Percentiles rank a stretch among this genome's conserved stretches.
These are phyloP conservation scores for Fusarium cicatricum DNA, from an alignment of 2,329 filamentous ascomycete genomes.

Conservation along the genomic window DNA sequence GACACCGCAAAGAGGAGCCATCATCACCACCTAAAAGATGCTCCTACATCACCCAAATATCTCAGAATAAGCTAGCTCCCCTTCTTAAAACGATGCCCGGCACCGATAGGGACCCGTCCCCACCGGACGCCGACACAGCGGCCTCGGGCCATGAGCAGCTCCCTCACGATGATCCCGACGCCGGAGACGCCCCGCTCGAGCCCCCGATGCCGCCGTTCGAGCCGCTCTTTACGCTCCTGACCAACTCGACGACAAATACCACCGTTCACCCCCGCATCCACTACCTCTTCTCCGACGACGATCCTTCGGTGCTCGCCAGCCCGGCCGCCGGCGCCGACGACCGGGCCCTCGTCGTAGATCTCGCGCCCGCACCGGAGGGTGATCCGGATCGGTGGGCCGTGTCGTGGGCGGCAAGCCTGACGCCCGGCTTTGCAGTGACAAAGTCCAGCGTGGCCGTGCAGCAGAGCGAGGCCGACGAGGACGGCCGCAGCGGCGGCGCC, in stretches of 20 bases:
- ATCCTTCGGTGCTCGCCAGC: conserved; percentile 75
- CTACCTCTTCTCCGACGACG: conserved; percentile 94
- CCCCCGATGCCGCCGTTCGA: conserved; percentile 62
- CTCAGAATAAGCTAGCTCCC: background rate
- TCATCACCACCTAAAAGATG: conserved; percentile 33
- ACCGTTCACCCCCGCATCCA: conserved; percentile 87
- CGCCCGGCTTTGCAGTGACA: conserved; percentile 73
- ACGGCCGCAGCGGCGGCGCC: conserved; percentile 40
- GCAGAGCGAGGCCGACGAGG: conserved; percentile 49
- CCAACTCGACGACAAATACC: conserved; percentile 75
- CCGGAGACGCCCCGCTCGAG: conserved; percentile 23
- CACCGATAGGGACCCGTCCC: conserved; percentile 38
- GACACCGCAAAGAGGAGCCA: conserved; percentile 5
- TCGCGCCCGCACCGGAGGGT: conserved; percentile 50
- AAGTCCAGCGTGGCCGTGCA: conserved; percentile 54
- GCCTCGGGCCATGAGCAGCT: conserved; percentile 26
- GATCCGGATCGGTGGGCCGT: conserved; percentile 61
- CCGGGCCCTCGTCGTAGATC: conserved; percentile 65
- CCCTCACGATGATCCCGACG: conserved; percentile 17
- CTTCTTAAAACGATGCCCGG: conserved; percentile 32
- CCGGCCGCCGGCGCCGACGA: conserved; percentile 61
- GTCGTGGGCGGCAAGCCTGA: conserved; percentile 75
- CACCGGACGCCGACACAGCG: conserved; percentile 17
- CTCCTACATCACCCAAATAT: conserved; percentile 25
- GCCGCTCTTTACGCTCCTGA: conserved; percentile 86